A percentile compares a stretch with the other conserved stretches of the same genome.
phyloP scores from a whole-genome alignment of 148 eudicot genomes.

The Vaccinium vitisidaea region DNA sequence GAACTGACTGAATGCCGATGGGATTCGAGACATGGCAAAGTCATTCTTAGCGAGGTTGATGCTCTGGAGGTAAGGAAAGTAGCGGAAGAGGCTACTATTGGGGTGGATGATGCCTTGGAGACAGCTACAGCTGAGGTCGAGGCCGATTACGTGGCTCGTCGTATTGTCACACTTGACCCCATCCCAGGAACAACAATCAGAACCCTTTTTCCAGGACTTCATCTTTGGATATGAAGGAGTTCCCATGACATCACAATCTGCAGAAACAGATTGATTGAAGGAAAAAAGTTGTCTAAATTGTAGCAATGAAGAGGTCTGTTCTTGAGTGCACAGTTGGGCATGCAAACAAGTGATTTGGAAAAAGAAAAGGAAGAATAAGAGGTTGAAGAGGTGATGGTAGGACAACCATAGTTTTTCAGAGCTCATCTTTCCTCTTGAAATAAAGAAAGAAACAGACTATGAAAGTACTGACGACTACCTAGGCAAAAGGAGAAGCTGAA shows the following conservation, averaged over 20 bases:
- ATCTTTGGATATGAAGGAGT: not conserved
- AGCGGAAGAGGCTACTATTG: not conserved
- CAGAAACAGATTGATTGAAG: not conserved
- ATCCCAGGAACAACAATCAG: slow-evolving; percentile 24
- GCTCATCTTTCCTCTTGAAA: not conserved
- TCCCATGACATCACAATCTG: not conserved
- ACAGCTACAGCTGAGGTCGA: slow-evolving; percentile 3
- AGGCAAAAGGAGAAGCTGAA: no score
- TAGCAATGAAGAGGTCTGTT: not conserved
- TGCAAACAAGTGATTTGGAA: not conserved
- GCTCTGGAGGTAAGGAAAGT: not conserved
- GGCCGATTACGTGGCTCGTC: not conserved
- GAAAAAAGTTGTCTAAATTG: not conserved
- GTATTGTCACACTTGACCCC: not conserved
- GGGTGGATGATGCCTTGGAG: not conserved
- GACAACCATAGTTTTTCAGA: not conserved
- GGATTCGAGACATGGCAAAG: not conserved
- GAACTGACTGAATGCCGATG: not conserved
- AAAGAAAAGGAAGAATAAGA: not conserved
- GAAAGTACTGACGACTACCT: no score
- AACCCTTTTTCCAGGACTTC: not conserved
- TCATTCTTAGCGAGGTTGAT: not conserved
- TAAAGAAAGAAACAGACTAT: no score
- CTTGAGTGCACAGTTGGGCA: not conserved
- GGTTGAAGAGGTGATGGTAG: not conserved